These are phyloP conservation scores for Neonectria hederae DNA, from an alignment of 2,329 filamentous ascomycete genomes.

Conservation along the genomic window DNA sequence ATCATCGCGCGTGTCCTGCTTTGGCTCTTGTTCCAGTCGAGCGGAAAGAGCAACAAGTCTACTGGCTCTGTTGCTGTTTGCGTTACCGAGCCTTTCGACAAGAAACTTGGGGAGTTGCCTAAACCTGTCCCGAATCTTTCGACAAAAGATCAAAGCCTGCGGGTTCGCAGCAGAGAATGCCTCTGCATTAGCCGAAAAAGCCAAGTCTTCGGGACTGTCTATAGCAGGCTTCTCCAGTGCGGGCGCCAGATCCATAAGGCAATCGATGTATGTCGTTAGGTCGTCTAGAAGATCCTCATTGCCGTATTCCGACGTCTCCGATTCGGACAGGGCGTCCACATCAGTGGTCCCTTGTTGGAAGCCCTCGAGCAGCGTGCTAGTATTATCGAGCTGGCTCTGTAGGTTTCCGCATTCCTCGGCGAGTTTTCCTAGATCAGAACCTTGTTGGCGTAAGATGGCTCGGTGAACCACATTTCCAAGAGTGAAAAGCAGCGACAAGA, in stretches of 20 bases:
- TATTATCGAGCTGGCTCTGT: not conserved
- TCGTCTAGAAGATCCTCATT: not conserved
- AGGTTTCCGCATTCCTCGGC: not conserved
- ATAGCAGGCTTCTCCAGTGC: not conserved
- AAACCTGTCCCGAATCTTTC: not conserved
- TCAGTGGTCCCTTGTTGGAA: not conserved
- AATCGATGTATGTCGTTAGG: not conserved
- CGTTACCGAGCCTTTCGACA: not conserved
- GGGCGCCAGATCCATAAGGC: not conserved
- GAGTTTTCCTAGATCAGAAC: not conserved
- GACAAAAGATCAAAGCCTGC: conserved; percentile 2
- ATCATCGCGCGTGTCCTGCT: too few relatives aligned
- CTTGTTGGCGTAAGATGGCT: not conserved
- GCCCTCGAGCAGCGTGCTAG: not conserved
- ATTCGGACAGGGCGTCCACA: not conserved
- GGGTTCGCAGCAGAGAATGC: not conserved
- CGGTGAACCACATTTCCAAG: not conserved
- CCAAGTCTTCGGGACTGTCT: not conserved
- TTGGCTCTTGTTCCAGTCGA: too few relatives aligned
- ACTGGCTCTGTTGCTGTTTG: not conserved
- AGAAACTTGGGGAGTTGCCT: not conserved
- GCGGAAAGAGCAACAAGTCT: not conserved
- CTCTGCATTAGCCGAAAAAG: not conserved
- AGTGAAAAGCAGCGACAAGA: not conserved
- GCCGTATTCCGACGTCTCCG: not conserved